A percentile compares a stretch with the other conserved stretches of the same genome.
phyloP scores from a whole-genome alignment of 257 asterid genomes.

The Echites panduratus region DNA sequence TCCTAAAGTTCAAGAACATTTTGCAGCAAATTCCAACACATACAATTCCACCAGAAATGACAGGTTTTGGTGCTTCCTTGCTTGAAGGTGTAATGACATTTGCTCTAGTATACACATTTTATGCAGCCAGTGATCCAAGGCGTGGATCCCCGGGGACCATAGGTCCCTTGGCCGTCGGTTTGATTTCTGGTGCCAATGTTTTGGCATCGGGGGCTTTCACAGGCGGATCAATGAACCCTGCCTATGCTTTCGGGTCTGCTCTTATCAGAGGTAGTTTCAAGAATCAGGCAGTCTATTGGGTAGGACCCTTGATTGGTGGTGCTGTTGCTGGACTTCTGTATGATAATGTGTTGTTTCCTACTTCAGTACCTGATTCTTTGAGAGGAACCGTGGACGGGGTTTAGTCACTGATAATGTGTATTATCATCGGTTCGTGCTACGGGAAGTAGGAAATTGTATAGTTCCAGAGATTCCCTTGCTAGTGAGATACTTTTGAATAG shows the following conservation, averaged over 20 bases:
- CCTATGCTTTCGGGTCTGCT: constrained; percentile 64
- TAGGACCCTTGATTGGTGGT: constrained; percentile 80
- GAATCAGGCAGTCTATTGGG: constrained; percentile 81
- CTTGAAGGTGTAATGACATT: constrained; percentile 78
- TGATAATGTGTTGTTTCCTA: constrained; percentile 66
- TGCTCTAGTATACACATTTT: constrained; percentile 60
- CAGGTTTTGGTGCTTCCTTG: constrained; percentile 77
- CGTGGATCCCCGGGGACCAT: constrained; percentile 43
- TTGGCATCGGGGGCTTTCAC: constrained; percentile 77
- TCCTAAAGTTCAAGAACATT: not conserved
- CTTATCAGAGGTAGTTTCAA: constrained; percentile 57
- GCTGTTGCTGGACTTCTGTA: constrained; percentile 57
- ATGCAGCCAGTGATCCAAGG: constrained; percentile 53
- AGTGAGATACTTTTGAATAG: too few species aligned
- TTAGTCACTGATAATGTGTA: not conserved
- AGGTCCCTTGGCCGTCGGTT: constrained; percentile 69
- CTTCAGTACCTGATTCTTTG: constrained; percentile 26
- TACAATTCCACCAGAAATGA: constrained; percentile 62
- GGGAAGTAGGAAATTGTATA: too few species aligned
- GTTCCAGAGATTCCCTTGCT: too few species aligned
- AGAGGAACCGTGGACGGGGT: constrained; percentile 20
- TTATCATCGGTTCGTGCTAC: not conserved
- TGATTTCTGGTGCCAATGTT: constrained; percentile 64
- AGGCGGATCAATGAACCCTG: constrained; percentile 90
- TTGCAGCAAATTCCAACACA: constrained; percentile 47